Conservation (phyloP, 306 rosid species). For the Cicer bijugum region DNA sequence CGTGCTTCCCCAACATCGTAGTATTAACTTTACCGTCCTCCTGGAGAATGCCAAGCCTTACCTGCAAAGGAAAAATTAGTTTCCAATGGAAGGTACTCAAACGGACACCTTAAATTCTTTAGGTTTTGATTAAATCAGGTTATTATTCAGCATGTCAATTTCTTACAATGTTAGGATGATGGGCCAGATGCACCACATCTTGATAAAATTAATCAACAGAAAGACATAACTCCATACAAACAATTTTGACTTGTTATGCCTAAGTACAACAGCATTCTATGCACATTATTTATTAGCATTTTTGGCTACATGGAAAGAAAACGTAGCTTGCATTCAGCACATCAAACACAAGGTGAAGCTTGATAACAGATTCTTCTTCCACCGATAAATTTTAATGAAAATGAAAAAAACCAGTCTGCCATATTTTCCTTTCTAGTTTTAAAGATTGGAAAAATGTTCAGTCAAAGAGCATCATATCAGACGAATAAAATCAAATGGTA, state of each 20-base stretch:
- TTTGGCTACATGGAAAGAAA: slow-evolving; percentile 21
- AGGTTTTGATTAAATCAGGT: neutral
- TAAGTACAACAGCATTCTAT: slow-evolving; percentile 3
- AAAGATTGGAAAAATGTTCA: slow-evolving; percentile 4
- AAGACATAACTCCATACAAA: slow-evolving; percentile 14
- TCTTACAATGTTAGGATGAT: neutral
- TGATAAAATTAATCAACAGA: slow-evolving; percentile 26
- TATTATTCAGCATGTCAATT: neutral
- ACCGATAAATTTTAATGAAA: slow-evolving; percentile 16
- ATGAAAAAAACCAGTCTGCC: neutral
- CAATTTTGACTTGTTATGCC: slow-evolving; percentile 18
- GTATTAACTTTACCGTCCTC: slow-evolving; percentile 59
- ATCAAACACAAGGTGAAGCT: slow-evolving; percentile 1
- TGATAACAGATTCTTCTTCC: neutral
- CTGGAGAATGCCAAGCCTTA: slow-evolving; percentile 59
- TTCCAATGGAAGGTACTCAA: slow-evolving; percentile 31
- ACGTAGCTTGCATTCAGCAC: neutral
- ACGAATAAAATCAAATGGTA: slow-evolving; percentile 13
- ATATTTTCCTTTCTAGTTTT: slow-evolving; percentile 24
- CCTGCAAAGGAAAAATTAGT: slow-evolving; percentile 45
- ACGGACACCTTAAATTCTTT: slow-evolving; percentile 20
- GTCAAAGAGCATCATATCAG: slow-evolving; percentile 5
- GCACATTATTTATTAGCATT: slow-evolving; percentile 11
- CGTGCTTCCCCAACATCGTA: slow-evolving; percentile 58
- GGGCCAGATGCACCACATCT: slow-evolving; percentile 24